These are phyloP conservation scores for Ceratocystis harringtonii DNA, from an alignment of 2,329 filamentous ascomycete genomes.

Conservation along the genomic window DNA sequence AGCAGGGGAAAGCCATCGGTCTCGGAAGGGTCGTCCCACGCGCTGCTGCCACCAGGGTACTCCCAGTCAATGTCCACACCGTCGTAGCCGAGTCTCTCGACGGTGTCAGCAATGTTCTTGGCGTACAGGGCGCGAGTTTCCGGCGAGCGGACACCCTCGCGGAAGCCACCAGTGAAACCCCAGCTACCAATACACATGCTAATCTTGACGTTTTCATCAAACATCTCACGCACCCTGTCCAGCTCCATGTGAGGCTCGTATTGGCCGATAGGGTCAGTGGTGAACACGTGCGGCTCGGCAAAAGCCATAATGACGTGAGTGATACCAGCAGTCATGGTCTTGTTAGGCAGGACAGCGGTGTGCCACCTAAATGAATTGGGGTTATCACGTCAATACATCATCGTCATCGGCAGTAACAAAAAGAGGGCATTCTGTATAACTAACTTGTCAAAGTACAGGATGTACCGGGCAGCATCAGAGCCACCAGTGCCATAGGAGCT, in stretches of 20 bases:
- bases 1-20: constrained; percentile 48
- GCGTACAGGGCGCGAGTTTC: constrained; percentile 43
- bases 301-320: constrained; percentile 47
- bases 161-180: constrained; percentile 53
- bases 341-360: neutral
- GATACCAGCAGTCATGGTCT: constrained; percentile 22
- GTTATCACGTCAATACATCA: neutral
- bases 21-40: constrained; percentile 50
- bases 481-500: neutral
- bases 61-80: constrained; percentile 26
- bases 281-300: constrained; percentile 40
- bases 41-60: constrained; percentile 46
- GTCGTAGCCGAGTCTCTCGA: constrained; percentile 47
- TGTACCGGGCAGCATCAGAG: neutral
- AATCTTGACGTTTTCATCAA: constrained; percentile 41
- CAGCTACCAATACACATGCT: constrained; percentile 62
- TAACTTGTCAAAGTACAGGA: constrained; percentile 2
- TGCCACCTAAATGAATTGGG: neutral
- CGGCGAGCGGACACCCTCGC: constrained; percentile 37
- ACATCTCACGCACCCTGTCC: constrained; percentile 24
- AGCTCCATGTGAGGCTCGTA: constrained; percentile 42
- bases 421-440: neutral
- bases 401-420: neutral
- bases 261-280: constrained; percentile 23
- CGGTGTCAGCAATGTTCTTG: constrained; percentile 46